phyloP scores from a whole-genome alignment of 805 yeast species.

The Starmerella stellata region DNA sequence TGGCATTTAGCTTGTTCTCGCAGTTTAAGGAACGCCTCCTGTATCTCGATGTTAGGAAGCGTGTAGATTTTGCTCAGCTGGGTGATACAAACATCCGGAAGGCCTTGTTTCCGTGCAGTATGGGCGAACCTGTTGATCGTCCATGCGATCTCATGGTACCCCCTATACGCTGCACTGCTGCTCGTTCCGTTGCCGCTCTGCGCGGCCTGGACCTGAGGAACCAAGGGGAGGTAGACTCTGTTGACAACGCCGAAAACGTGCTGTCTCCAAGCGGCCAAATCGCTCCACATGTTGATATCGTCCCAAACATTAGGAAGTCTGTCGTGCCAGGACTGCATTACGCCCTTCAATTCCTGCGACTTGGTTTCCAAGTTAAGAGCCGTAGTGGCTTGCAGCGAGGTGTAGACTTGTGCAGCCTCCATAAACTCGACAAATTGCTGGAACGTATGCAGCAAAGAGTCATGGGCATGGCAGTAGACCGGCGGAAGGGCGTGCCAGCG shows the following conservation, averaged over 20 bases:
- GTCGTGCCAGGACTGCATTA: constrained; percentile 94
- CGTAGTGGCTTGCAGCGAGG: constrained; percentile 71
- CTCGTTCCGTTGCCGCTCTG: constrained; percentile 30
- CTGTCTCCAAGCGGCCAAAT: constrained; percentile 94
- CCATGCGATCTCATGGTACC: constrained; percentile 98
- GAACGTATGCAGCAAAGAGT: constrained; percentile 77
- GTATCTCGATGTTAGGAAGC: constrained; percentile 91
- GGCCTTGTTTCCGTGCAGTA: constrained; percentile 89
- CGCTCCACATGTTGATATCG: constrained; percentile 95
- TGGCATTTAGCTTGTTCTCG: constrained; percentile 97
- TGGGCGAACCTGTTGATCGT: constrained; percentile 95
- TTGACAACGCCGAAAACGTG: constrained; percentile 94
- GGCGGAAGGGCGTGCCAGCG: constrained; percentile 85
- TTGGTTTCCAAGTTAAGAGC: constrained; percentile 83
- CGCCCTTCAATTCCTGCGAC: constrained; percentile 85
- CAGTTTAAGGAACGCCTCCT: constrained; percentile 87
- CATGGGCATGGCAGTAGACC: constrained; percentile 54
- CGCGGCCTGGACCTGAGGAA: constrained; percentile 60
- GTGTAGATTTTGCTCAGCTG: constrained; percentile 88
- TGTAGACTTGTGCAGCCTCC: constrained; percentile 91
- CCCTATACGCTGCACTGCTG: constrained; percentile 88
- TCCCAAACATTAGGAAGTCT: constrained; percentile 94
- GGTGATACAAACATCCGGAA: constrained; percentile 90
- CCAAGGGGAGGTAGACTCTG: constrained; percentile 80
- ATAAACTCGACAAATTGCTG: constrained; percentile 94